phyloP scores from a whole-genome alignment of 768 basidiomycete genomes.

The Trametes maxima region DNA sequence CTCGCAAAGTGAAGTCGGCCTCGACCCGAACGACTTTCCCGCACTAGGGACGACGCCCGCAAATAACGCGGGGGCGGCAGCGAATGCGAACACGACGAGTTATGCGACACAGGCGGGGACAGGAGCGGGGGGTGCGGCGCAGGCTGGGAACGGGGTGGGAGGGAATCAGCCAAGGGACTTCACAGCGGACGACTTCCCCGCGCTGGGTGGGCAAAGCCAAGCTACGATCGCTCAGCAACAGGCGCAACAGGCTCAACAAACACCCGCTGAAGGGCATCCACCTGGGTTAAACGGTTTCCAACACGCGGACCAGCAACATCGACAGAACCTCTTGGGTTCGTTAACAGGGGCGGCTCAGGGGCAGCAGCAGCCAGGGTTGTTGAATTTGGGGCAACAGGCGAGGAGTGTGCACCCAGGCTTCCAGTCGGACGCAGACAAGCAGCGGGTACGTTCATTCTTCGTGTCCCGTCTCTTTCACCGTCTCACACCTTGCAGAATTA shows the following conservation, averaged over 20 bases:
- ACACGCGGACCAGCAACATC: conserved; percentile 50
- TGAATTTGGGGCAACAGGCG: conserved; percentile 50
- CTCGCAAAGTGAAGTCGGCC: conserved; percentile 72
- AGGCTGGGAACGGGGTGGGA: conserved; percentile 40
- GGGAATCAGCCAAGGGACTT: conserved; percentile 61
- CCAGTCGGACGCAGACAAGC: conserved; percentile 68
- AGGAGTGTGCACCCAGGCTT: conserved; percentile 40
- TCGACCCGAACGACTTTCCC: conserved; percentile 89
- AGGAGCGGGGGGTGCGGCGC: conserved; percentile 41
- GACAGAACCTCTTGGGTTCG: conserved; percentile 58
- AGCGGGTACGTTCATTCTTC: conserved; percentile 54
- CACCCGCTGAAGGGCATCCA: conserved; percentile 53
- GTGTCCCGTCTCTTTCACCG: not conserved
- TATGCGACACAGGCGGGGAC: conserved; percentile 85
- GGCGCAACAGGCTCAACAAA: conserved; percentile 35
- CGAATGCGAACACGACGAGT: conserved; percentile 55
- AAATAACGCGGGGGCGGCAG: conserved; percentile 41
- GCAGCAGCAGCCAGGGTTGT: conserved; percentile 64
- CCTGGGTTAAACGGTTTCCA: conserved; percentile 75
- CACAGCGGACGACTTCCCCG: conserved; percentile 89
- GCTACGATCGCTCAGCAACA: conserved; percentile 39
- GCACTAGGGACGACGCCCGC: conserved; percentile 71
- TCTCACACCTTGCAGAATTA: conserved; percentile 25
- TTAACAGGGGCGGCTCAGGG: conserved; percentile 41
- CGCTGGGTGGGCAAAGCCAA: conserved; percentile 68